Conservation (phyloP, 495 filamentous ascomycete species). For the Penicillium diatomitis region DNA sequence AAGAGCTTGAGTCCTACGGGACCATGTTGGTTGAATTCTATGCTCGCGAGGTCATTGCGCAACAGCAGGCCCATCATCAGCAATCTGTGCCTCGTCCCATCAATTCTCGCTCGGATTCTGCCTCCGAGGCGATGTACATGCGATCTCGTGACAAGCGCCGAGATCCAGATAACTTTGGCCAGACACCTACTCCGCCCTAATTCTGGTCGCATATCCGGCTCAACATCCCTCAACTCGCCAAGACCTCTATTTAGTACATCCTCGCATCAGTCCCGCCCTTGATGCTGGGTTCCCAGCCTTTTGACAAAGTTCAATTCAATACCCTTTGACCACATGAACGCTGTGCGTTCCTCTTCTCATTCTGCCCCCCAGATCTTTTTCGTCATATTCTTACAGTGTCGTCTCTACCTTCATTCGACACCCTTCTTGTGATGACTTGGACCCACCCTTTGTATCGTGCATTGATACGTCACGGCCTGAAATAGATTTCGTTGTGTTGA, state of each 20-base stretch:
- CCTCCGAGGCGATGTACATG: conserved; percentile 33
- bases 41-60: conserved; percentile 77
- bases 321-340: not conserved
- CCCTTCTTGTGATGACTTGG: not conserved
- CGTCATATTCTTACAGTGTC: not conserved
- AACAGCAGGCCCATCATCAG: conserved; percentile 38
- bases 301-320: not conserved
- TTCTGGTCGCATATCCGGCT: not conserved
- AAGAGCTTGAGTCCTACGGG: conserved; percentile 93
- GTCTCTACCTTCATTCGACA: not conserved
- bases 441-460: conserved; percentile 8
- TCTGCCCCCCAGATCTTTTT: not conserved
- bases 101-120: conserved; percentile 10
- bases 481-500: conserved; percentile 19
- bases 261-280: not conserved
- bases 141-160: conserved; percentile 26
- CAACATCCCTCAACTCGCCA: not conserved
- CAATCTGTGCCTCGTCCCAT: conserved; percentile 19
- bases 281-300: not conserved
- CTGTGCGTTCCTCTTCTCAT: conserved; percentile 7
- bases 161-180: conserved; percentile 21
- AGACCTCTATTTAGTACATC: not conserved
- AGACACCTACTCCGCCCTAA: conserved; percentile 38
- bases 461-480: conserved; percentile 20
- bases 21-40: conserved; percentile 99